Conservation (phyloP, 202 grass and related monocot genomes). For the Carex arenaria region DNA sequence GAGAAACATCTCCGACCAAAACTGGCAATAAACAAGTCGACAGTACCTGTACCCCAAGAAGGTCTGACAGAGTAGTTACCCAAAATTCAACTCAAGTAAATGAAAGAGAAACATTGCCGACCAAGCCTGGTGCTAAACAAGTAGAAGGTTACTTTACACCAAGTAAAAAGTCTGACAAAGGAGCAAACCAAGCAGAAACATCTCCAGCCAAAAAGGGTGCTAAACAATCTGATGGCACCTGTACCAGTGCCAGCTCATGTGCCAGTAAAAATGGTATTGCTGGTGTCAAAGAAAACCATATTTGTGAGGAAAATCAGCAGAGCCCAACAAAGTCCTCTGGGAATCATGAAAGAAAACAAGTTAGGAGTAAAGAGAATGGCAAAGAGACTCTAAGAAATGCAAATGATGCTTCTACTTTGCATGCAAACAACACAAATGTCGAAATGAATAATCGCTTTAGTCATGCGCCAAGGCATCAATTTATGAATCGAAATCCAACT, state of each 20-base stretch:
- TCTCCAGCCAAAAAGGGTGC: background rate
- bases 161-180: background rate
- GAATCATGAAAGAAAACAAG: background rate
- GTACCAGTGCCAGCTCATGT: background rate
- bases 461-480: background rate
- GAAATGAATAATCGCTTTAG: background rate
- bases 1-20: background rate
- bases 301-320: background rate
- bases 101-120: background rate
- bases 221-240: slow-evolving; percentile 4
- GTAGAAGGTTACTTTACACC: background rate
- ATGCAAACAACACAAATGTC: background rate
- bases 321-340: background rate
- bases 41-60: background rate
- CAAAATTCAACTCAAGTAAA: slow-evolving; percentile 4
- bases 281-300: background rate
- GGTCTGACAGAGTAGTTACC: background rate
- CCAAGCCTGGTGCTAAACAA: slow-evolving; percentile 7
- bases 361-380: background rate
- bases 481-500: slow-evolving; percentile 16
- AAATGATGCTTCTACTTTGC: slow-evolving; percentile 11
- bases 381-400: slow-evolving; percentile 1
- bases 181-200: background rate
- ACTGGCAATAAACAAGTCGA: slow-evolving; percentile 14
- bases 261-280: background rate